These are phyloP conservation scores for Schizopora paradoxa DNA, from an alignment of 1,284 basidiomycete species.

Conservation along the genomic window DNA sequence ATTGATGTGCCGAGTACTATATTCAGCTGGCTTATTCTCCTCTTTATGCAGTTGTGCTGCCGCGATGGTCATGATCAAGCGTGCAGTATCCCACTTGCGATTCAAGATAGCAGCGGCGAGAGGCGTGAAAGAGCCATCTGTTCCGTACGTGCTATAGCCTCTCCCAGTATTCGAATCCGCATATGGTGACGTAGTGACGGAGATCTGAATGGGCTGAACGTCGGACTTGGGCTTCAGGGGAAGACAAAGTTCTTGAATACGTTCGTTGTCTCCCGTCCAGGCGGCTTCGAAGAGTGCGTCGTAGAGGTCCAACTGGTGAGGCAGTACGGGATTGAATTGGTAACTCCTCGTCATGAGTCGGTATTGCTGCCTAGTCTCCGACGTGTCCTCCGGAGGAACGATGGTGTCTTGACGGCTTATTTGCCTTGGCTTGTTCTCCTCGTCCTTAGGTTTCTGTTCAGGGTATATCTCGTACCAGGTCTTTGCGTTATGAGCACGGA, in stretches of 20 bases:
- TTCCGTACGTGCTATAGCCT: neutral
- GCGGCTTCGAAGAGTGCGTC: constrained; percentile 40
- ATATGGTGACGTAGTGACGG: constrained; percentile 23
- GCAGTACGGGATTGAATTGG: neutral
- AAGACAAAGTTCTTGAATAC: constrained; percentile 45
- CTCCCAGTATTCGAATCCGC: neutral
- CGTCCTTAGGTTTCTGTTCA: neutral
- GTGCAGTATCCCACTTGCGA: constrained; percentile 49
- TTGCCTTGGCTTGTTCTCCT: neutral
- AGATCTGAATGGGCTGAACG: constrained; percentile 38
- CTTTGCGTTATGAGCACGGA: constrained; percentile 26
- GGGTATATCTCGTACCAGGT: neutral
- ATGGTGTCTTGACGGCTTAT: neutral
- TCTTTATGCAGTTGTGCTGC: constrained; percentile 44
- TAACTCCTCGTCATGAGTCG: constrained; percentile 1
- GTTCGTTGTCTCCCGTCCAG: constrained; percentile 42
- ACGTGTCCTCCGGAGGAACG: too few species aligned
- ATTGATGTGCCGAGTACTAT: constrained; percentile 29
- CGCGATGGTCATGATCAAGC: constrained; percentile 47
- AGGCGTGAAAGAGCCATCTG: constrained; percentile 36
- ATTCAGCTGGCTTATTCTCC: constrained; percentile 26
- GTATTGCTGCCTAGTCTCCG: too few species aligned
- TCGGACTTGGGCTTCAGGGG: constrained; percentile 29
- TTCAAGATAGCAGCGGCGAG: constrained; percentile 42
- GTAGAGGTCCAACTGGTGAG: constrained; percentile 10